phyloP scores from a whole-genome alignment of 164 flowering plant species.

The Umbellularia californica region DNA sequence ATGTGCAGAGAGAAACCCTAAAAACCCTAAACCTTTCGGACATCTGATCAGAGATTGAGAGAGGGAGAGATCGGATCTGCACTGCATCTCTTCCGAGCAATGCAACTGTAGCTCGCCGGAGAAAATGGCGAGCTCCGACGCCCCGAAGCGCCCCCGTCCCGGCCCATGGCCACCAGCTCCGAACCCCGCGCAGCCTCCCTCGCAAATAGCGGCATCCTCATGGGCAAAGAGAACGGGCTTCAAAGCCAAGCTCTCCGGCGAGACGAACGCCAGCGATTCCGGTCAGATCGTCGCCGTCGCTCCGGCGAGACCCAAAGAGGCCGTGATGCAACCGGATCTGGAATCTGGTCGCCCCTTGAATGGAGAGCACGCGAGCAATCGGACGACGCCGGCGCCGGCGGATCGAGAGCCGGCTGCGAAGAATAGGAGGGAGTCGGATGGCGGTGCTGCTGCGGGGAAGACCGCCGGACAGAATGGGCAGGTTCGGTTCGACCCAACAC shows the following conservation, averaged over 20 bases:
- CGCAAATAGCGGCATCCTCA: slow-evolving; percentile 46
- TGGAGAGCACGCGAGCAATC: slow-evolving; percentile 35
- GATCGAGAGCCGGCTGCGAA: slow-evolving; percentile 44
- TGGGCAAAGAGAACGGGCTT: slow-evolving; percentile 95
- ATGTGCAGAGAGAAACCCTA: not conserved
- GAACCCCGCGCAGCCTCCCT: slow-evolving; percentile 1
- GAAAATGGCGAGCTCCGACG: slow-evolving; percentile 63
- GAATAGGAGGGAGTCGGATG: slow-evolving; percentile 64
- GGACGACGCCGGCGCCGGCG: slow-evolving; percentile 13
- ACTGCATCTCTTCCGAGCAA: not conserved
- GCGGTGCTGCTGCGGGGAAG: slow-evolving; percentile 18
- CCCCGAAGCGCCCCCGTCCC: slow-evolving; percentile 52
- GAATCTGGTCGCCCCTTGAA: slow-evolving; percentile 63
- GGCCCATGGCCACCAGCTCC: slow-evolving; percentile 64
- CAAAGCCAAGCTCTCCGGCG: slow-evolving; percentile 84
- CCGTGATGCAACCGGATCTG: slow-evolving; percentile 40
- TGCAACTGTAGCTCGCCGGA: slow-evolving; percentile 11
- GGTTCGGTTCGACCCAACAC: slow-evolving; percentile 16
- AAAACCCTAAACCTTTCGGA: not conserved
- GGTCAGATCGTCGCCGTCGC: slow-evolving; percentile 41
- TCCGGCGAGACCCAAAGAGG: slow-evolving; percentile 25
- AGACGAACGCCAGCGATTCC: slow-evolving; percentile 66
- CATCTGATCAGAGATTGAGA: not conserved
- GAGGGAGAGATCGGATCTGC: slow-evolving; percentile 16
- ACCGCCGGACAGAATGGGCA: slow-evolving; percentile 33